Base-by-base conservation (phyloP, 2,329 filamentous ascomycete species). In the Aureobasidium sp. region DNA sequence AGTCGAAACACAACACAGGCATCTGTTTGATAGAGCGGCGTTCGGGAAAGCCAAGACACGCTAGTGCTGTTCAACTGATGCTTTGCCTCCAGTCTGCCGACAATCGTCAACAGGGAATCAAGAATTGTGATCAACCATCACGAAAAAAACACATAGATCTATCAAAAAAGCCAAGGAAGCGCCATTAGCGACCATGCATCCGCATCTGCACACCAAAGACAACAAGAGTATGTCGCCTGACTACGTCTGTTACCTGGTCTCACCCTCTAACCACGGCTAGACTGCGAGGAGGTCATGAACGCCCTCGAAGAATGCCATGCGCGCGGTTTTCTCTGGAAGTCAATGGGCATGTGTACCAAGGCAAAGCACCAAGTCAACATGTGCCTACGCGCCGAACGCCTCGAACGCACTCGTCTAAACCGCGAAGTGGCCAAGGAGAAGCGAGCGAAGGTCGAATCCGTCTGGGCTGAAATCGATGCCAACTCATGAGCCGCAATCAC, bases 251-350 rank as follows among this genome's bases (percentile, higher is more conserved):
- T 13, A 59, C 15, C 36, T 29, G 29, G 52, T 11, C 64, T 59
- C 27, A 48, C 50, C 39, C 58, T 58, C 65, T 65, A 48, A 63
- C 52, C 3, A 13, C 5, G 15, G n/a, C 27, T 70, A 99, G 94
- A 88, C 71, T 99, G 94, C 83, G 90, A 93, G 75, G 91, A 96
- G 68, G 85, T 99, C 74, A 96, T 97, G 86, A 87, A 81, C 55
- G 89, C 90, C 52, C 90, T 99, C 67, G 94, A 97, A 71, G 91
- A 97, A 79, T 99, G 94, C 78, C 94, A 99, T 73, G 89, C 90
- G 36, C 84, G 83, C 63, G 94, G 94, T 60, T 99, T 99, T 77
- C 77, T 99, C 62, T 92, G 89, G 84, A 97, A 96, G 76, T 86
- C 90, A 1, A 78, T 90, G 64, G 94, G 94, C 62, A 90, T 89